Evolutionary conservation across 1,139 yeast genomes (phyloP), one percentile per base, ranked within the genome.

Genomic region (Tardiomyces digboiensis): DNA sequence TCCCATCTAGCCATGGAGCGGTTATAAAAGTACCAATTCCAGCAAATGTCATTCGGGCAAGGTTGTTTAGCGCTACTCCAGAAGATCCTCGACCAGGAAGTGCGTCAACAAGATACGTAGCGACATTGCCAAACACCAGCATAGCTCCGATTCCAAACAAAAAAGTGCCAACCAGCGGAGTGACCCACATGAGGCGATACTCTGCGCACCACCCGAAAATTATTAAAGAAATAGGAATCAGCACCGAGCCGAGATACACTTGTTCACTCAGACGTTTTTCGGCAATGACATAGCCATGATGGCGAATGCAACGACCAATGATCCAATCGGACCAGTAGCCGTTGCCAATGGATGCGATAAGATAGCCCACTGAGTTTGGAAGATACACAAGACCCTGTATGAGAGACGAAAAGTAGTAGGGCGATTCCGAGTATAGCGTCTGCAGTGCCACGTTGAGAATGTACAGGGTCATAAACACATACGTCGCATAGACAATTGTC

Each of bases 81-180:
- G 94, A 83, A 4, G 95, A 89, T 36, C 95, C 95, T 54, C 82
- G 74, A 0, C 95, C 95, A 0, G 95, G 95, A 42, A 87, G 69
- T 0, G 88, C 78, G 59, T 87, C 95, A 2, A 87, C 89, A 47
- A 87, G 66, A 58, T 85, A 87, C 0, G 95, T 85, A 3, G 82
- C 77, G 0, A 88, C 81, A 7, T 86, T 78, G 1, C 94, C 93
- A 51, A 85, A 84, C 7, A 84, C 78, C 63, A 86, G 75, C 94
- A 86, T 84, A 20, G 87, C 78, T 0, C 91, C 84, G 58, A 82
- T 77, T 0, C 96, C 96, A 60, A 82, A 84, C 5, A 84, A 50
- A 1, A 89, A 85, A 3, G 93, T 80, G 0, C 95, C 95, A 8
- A 87, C 68, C 51, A 72, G 7, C 81, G 95, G 69, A 4, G 80